These are phyloP conservation scores for Zygosaccharomyces rouxii DNA, from an alignment of 805 yeast genomes.

Conservation along the genomic window DNA sequence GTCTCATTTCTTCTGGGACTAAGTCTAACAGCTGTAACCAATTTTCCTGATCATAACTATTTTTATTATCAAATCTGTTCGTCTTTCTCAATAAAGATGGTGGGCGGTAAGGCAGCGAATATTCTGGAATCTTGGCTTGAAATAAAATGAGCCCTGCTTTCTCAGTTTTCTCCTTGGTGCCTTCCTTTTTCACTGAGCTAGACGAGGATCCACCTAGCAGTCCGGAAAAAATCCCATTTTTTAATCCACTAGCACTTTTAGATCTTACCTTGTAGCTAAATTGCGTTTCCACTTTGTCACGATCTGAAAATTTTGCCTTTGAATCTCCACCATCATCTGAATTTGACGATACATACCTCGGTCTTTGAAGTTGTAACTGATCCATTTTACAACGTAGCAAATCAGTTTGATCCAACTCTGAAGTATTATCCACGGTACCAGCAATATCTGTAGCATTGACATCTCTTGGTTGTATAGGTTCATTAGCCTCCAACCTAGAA, in stretches of 20 bases:
- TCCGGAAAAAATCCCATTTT: constrained; percentile 27
- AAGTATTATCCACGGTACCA: constrained; percentile 24
- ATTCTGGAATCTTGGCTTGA: constrained; percentile 32
- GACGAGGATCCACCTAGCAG: constrained; percentile 15
- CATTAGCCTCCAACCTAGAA: constrained; percentile 20
- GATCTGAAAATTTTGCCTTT: not conserved
- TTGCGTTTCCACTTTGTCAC: constrained; percentile 24
- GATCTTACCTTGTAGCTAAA: constrained; percentile 27
- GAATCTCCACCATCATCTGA: constrained; percentile 1
- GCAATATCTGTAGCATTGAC: constrained; percentile 28
- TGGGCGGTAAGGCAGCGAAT: constrained; percentile 37
- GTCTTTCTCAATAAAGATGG: constrained; percentile 38
- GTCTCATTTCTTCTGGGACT: constrained; percentile 31
- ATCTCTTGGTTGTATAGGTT: constrained; percentile 26
- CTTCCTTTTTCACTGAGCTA: constrained; percentile 6
- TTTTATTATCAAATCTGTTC: constrained; percentile 34
- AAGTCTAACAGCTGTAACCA: constrained; percentile 28
- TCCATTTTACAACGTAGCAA: constrained; percentile 28
- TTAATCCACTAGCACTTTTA: constrained; percentile 17
- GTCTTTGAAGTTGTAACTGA: constrained; percentile 29
- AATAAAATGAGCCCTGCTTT: constrained; percentile 34
- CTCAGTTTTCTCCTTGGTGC: constrained; percentile 1
- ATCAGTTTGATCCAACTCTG: constrained; percentile 24
- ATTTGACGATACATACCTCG: constrained; percentile 11
- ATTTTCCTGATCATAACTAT: constrained; percentile 36